A percentile compares a stretch with the other conserved stretches of the same genome.
Conservation (phyloP, 2,329 filamentous ascomycete species). For the Huntiella abstrusa region DNA sequence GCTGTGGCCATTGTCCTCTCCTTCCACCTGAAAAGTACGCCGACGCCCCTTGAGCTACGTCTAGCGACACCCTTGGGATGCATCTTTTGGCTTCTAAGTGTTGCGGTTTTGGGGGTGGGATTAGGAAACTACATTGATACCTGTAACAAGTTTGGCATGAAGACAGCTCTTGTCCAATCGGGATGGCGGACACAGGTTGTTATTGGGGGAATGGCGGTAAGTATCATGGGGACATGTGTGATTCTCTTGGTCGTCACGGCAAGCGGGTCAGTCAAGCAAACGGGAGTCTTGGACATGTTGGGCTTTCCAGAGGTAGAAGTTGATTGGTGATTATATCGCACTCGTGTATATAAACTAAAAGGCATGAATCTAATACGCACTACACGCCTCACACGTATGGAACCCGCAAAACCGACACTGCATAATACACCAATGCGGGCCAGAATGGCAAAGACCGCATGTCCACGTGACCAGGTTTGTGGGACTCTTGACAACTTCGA, state of each 20-base stretch:
- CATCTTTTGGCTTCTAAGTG: slow-evolving; percentile 68
- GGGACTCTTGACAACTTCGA: slow-evolving; percentile 48
- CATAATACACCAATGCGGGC: slow-evolving; percentile 49
- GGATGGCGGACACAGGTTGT: slow-evolving; percentile 79
- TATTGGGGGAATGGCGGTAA: slow-evolving; percentile 39
- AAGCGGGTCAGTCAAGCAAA: no score
- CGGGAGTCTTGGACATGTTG: background rate
- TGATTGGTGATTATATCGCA: background rate
- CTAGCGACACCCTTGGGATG: slow-evolving; percentile 72
- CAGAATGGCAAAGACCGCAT: slow-evolving; percentile 44
- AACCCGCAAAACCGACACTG: slow-evolving; percentile 52
- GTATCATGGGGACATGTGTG: slow-evolving; percentile 47
- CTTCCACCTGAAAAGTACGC: slow-evolving; percentile 68
- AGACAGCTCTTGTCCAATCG: slow-evolving; percentile 70
- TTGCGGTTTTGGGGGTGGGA: slow-evolving; percentile 60
- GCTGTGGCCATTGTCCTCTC: slow-evolving; percentile 79
- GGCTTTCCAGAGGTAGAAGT: background rate
- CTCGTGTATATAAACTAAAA: background rate
- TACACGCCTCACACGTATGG: slow-evolving; percentile 41
- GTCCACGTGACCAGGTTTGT: slow-evolving; percentile 46
- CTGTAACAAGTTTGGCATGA: slow-evolving; percentile 61
- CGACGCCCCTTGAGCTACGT: slow-evolving; percentile 49
- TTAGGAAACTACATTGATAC: slow-evolving; percentile 72
- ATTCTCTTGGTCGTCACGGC: slow-evolving; percentile 30
- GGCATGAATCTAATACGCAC: background rate